phyloP scores from a whole-genome alignment of 768 basidiomycete species.

The Cantharellus anzutake region DNA sequence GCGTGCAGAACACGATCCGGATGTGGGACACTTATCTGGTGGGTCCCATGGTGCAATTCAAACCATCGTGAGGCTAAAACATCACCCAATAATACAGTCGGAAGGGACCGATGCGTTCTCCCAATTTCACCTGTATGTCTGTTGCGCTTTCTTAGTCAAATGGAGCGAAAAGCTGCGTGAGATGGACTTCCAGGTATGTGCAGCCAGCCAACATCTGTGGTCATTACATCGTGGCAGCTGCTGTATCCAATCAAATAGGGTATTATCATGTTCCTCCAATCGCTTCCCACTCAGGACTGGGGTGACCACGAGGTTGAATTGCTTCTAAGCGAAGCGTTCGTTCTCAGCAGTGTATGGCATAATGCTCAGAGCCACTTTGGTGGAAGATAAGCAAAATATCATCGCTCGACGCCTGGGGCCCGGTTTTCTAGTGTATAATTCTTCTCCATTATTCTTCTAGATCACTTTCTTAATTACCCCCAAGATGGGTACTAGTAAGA shows the following conservation, averaged over 20 bases:
- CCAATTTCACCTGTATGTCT: conserved; percentile 96
- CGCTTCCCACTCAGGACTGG: conserved; percentile 83
- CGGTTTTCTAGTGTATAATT: no score
- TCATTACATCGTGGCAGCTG: not conserved
- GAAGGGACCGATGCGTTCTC: conserved; percentile 97
- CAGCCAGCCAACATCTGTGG: not conserved
- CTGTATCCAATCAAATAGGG: conserved; percentile 31
- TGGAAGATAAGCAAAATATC: not conserved
- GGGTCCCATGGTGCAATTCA: conserved; percentile 14
- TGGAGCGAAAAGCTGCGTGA: conserved; percentile 86
- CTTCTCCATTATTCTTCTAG: no score
- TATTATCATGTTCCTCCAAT: conserved; percentile 97
- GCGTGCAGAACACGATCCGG: conserved; percentile 85
- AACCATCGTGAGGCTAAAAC: not conserved
- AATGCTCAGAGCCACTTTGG: conserved; percentile 74
- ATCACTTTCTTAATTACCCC: no score
- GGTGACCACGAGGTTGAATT: conserved; percentile 90
- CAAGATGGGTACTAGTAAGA: no score
- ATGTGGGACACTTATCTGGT: conserved; percentile 99
- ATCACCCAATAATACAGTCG: conserved; percentile 32
- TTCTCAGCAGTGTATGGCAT: conserved; percentile 83
- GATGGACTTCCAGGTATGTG: conserved; percentile 92
- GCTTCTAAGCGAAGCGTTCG: conserved; percentile 88
- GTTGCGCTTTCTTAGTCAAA: conserved; percentile 87
- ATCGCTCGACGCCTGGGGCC: no score